phyloP scores from a whole-genome alignment of 2,329 filamentous ascomycete species.

The Aspergillus niger region DNA sequence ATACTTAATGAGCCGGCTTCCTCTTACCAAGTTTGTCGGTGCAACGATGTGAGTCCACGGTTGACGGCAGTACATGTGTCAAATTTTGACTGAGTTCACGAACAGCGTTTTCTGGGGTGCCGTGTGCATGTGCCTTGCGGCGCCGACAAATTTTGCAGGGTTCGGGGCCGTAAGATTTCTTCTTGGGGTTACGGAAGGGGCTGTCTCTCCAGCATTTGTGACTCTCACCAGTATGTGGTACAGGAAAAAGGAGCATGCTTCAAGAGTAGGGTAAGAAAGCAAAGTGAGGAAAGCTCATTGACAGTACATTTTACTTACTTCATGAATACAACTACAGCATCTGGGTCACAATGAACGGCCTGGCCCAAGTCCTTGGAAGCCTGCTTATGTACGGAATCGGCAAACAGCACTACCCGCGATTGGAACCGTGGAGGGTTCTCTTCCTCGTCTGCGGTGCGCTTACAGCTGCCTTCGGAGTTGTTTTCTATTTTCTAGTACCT shows the following conservation, averaged over 20 bases:
- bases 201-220: slow-evolving; percentile 50
- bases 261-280: slow-evolving; percentile 25
- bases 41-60: slow-evolving; percentile 41
- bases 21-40: slow-evolving; percentile 52
- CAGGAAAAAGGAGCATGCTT: slow-evolving; percentile 40
- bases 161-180: slow-evolving; percentile 47
- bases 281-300: too few species aligned
- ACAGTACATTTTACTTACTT: not conserved
- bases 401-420: slow-evolving; percentile 37
- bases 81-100: too few species aligned
- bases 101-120: slow-evolving; percentile 46
- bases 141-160: slow-evolving; percentile 42
- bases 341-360: slow-evolving; percentile 50
- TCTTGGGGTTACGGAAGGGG: slow-evolving; percentile 50
- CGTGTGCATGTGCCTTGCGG: slow-evolving; percentile 50
- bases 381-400: slow-evolving; percentile 57
- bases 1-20: slow-evolving; percentile 53
- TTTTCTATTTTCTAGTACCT: slow-evolving; percentile 53
- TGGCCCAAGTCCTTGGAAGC: slow-evolving; percentile 50
- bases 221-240: slow-evolving; percentile 51
- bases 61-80: too few species aligned
- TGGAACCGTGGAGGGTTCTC: slow-evolving; percentile 52
- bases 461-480: slow-evolving; percentile 46
- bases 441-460: slow-evolving; percentile 55
- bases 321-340: slow-evolving; percentile 7